Evolutionary conservation across 805 yeast genomes (phyloP).

Genomic region (Ogataea trehalophila): DNA sequence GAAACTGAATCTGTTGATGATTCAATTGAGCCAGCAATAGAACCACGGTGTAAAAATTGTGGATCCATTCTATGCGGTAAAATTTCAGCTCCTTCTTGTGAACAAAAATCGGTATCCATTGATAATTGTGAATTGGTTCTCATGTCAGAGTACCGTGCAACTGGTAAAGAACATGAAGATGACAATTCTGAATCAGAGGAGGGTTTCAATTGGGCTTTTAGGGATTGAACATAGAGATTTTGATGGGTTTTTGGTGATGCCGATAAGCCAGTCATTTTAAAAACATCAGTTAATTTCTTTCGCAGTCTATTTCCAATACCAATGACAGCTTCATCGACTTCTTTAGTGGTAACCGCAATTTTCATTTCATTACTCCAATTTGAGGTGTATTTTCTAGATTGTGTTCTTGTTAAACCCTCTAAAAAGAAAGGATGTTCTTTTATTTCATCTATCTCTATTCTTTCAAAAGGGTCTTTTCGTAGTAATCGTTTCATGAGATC

Average conservation of each 20-base stretch:
- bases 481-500: slow-evolving; percentile 61
- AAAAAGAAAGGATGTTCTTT: slow-evolving; percentile 68
- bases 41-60: slow-evolving; percentile 8
- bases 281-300: slow-evolving; percentile 43
- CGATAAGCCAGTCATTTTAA: slow-evolving; percentile 15
- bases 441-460: slow-evolving; percentile 68
- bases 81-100: too few species aligned
- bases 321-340: slow-evolving; percentile 69
- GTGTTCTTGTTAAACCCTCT: slow-evolving; percentile 25
- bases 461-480: slow-evolving; percentile 59
- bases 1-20: slow-evolving; percentile 8
- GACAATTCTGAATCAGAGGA: slow-evolving; percentile 13
- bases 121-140: background rate
- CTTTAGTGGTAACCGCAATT: slow-evolving; percentile 60
- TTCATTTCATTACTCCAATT: slow-evolving; percentile 32
- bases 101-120: background rate
- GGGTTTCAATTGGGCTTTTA: slow-evolving; percentile 5
- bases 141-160: background rate
- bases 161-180: slow-evolving; percentile 1
- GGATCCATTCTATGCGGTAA: background rate
- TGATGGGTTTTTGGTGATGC: slow-evolving; percentile 3
- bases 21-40: slow-evolving; percentile 16
- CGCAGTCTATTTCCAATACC: slow-evolving; percentile 72
- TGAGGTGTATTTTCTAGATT: slow-evolving; percentile 24
- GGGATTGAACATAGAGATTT: slow-evolving; percentile 14